Evolutionary conservation across 169 alveolate species (phyloP).

Genomic region (Amoebophrya sp.): DNA sequence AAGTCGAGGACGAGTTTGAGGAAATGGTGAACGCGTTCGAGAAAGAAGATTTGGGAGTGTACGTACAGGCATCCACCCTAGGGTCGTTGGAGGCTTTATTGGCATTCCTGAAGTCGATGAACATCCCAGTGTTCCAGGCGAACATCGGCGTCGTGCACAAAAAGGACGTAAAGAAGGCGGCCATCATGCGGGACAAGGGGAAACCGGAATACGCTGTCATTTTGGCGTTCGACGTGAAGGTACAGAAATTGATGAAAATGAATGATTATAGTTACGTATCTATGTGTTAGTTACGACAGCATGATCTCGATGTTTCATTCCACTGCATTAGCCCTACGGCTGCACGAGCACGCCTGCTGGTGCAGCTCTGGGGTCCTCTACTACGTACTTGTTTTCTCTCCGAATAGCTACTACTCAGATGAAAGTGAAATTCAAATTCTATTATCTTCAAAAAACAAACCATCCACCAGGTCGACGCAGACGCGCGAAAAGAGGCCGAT

Average conservation of each 20-base stretch:
- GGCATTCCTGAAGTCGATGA: conserved; percentile 72
- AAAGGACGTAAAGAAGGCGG: conserved; percentile 94
- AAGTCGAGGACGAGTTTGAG: conserved; percentile 78
- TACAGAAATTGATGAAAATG: no score
- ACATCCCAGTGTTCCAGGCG: conserved; percentile 83
- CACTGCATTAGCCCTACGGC: background rate
- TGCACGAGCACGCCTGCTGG: conserved; percentile 25
- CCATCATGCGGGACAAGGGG: conserved; percentile 83
- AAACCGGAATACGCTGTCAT: conserved; percentile 92
- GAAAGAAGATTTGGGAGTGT: conserved; percentile 59
- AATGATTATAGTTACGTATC: conserved; percentile 38
- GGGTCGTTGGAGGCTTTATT: conserved; percentile 98
- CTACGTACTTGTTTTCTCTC: no score
- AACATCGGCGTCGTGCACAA: conserved; percentile 96
- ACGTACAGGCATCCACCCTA: conserved; percentile 97
- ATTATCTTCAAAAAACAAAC: no score
- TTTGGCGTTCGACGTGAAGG: conserved; percentile 96
- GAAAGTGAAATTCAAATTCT: no score
- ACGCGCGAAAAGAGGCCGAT: conserved; percentile 95
- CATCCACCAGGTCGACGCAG: conserved; percentile 72
- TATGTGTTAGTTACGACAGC: conserved; percentile 1
- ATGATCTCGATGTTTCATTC: background rate
- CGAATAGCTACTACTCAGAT: no score
- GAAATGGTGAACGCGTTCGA: conserved; percentile 83
- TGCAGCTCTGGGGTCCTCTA: no score